A percentile compares a stretch with the other conserved stretches of the same genome.
Conservation (phyloP, 768 basidiomycete genomes). For the Agrocybe praecox region DNA sequence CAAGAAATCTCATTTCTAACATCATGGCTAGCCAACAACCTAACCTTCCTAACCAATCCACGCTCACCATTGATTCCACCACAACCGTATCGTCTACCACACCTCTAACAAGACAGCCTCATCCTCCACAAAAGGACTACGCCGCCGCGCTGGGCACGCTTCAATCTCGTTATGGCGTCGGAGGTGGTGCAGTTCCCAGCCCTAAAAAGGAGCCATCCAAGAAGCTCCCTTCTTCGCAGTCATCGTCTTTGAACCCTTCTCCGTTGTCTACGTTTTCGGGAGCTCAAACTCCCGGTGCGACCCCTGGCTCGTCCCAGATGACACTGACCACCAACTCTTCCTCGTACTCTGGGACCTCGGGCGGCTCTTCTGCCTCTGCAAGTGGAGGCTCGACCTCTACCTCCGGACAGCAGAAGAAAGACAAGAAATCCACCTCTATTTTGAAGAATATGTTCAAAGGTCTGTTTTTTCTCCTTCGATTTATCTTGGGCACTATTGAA, state of each 20-base stretch:
- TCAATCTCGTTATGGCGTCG: constrained; percentile 38
- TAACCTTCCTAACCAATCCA: constrained; percentile 16
- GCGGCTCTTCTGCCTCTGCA: constrained; percentile 1
- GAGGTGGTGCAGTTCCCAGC: constrained; percentile 25
- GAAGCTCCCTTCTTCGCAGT: constrained; percentile 18
- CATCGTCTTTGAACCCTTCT: constrained; percentile 3
- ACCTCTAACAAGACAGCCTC: constrained; percentile 9
- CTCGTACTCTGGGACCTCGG: background rate
- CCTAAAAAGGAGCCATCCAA: constrained; percentile 29
- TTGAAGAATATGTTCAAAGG: constrained; percentile 25
- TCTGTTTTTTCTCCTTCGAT: background rate
- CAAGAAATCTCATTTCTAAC: background rate
- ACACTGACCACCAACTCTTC: background rate
- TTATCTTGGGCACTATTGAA: background rate
- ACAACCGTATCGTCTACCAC: constrained; percentile 24
- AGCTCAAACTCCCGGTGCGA: background rate
- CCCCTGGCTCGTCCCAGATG: background rate
- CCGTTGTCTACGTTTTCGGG: background rate
- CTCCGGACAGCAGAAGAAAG: constrained; percentile 10
- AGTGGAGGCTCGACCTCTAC: background rate
- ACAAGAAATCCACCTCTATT: constrained; percentile 11
- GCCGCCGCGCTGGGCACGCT: constrained; percentile 35
- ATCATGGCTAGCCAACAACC: constrained; percentile 5
- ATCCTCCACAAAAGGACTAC: constrained; percentile 34
- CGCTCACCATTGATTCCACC: constrained; percentile 24